Evolutionary conservation across 768 basidiomycete genomes (phyloP), one percentile per base, ranked within the genome.

Genomic region (Collybiopsis luxurians): DNA sequence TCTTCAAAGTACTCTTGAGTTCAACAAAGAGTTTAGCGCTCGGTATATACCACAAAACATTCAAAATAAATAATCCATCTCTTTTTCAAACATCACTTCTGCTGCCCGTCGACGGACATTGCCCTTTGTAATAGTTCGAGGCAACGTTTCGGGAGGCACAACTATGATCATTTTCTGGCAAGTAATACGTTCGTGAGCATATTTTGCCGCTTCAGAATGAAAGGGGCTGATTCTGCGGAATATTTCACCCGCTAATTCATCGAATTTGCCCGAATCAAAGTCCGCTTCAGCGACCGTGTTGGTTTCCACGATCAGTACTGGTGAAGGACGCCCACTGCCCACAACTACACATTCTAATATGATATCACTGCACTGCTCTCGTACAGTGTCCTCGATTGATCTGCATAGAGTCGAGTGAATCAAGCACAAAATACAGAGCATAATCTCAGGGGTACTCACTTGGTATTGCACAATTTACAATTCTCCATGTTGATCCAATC

Each of bases 321-420:
- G 31, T 13, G 12, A 59, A 2, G 68, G 66, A 48, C 66, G 64
- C 53, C 69, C 66, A 38, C 73, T 67, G 2, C 73, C 73, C 13
- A 71, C 69, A 11, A 69, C 69, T 12, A 67, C 67, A 48, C 67
- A 69, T 56, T 69, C 70, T 15, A 58, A 61, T 0, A 73, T 66
- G 15, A 73, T 42, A 56, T 70, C 68, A 1, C 61, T 59, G 51
- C 71, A 72, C 1, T 60, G 63, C 23, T 57, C 55, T 23, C 65
- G 48, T 4, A 69, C 60, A 40, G 71, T 67, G 52, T 74, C 71
- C 53, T 73, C 72, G 39, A 73, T 72, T 0, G 67, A 65, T 45
- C 71, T 72, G 53, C 5, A 24, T 40, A n/a, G 24, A 31, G 34
- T 42, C 23, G n/a, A 34, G 31, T 34, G 31, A 34, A 6, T 34